Conservation (phyloP, 2,329 filamentous ascomycete genomes). For the Zopfia rhizophila region DNA sequence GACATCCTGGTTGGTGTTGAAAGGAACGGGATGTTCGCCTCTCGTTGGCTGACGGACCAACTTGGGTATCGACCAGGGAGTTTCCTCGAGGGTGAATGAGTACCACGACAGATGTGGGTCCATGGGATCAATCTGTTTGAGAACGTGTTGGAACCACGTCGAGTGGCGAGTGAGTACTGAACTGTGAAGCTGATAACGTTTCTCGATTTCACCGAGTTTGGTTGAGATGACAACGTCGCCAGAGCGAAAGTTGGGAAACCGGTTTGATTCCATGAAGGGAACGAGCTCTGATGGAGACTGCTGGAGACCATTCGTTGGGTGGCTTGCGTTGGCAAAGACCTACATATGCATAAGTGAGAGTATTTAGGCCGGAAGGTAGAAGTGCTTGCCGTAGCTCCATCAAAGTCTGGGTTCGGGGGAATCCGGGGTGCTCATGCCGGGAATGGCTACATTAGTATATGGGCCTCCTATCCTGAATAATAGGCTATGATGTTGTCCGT, state of each 20-base stretch:
- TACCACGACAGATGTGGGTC: constrained; percentile 7
- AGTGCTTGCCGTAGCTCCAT: no score
- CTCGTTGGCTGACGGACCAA: constrained; percentile 8
- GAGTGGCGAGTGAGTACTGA: constrained; percentile 21
- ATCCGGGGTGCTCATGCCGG: no score
- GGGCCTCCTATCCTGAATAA: no score
- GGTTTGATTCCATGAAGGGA: constrained; percentile 1
- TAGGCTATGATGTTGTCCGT: no score
- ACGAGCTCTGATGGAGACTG: constrained; percentile 1
- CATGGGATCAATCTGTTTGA: neutral
- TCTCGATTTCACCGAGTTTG: neutral
- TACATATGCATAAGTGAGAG: no score
- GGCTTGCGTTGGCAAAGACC: neutral
- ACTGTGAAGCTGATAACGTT: constrained; percentile 25
- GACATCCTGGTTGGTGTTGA: neutral
- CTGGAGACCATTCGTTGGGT: neutral
- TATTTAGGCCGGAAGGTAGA: no score
- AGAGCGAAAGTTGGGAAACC: constrained; percentile 24
- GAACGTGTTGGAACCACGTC: constrained; percentile 22
- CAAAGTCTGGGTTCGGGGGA: no score
- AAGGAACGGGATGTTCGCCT: constrained; percentile 3
- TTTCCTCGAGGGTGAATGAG: constrained; percentile 15
- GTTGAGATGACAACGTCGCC: constrained; percentile 28
- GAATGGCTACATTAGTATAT: no score
- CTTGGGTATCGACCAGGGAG: neutral